These are phyloP conservation scores for Phaffia tasmanica DNA, from an alignment of 768 basidiomycete species.

Conservation along the genomic window DNA sequence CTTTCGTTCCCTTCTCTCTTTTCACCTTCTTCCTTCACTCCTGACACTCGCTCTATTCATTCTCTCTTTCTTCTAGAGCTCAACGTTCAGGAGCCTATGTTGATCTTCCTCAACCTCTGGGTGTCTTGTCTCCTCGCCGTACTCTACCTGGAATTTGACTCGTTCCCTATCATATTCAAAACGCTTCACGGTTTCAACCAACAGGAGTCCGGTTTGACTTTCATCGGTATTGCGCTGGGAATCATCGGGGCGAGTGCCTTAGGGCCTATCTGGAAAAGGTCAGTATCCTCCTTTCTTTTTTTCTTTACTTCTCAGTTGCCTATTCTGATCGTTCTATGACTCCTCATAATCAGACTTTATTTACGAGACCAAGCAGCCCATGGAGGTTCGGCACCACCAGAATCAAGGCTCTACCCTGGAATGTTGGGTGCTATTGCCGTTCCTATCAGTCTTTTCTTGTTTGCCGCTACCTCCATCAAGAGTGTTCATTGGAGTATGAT, in stretches of 20 bases:
- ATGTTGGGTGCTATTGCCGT: conserved; percentile 19
- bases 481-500: conserved; percentile 43
- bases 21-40: too few relatives aligned
- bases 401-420: conserved; percentile 6
- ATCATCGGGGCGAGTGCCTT: conserved; percentile 11
- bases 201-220: conserved; percentile 20
- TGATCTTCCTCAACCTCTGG: conserved; percentile 22
- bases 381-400: conserved; percentile 12
- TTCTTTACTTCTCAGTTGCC: not conserved
- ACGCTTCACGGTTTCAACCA: conserved; percentile 1
- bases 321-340: conserved; percentile 32
- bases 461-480: conserved; percentile 49
- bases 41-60: not conserved
- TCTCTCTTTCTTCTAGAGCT: not conserved
- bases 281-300: not conserved
- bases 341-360: conserved; percentile 48
- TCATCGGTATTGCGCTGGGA: conserved; percentile 28
- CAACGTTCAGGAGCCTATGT: conserved; percentile 15
- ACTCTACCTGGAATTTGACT: conserved; percentile 21
- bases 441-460: conserved; percentile 43
- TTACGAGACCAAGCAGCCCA: conserved; percentile 29
- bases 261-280: conserved; percentile 20
- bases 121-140: conserved; percentile 20
- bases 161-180: conserved; percentile 12
- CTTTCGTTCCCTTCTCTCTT: not conserved